phyloP scores from a whole-genome alignment of 306 rosid species.

The Vachellia pachyceras region DNA sequence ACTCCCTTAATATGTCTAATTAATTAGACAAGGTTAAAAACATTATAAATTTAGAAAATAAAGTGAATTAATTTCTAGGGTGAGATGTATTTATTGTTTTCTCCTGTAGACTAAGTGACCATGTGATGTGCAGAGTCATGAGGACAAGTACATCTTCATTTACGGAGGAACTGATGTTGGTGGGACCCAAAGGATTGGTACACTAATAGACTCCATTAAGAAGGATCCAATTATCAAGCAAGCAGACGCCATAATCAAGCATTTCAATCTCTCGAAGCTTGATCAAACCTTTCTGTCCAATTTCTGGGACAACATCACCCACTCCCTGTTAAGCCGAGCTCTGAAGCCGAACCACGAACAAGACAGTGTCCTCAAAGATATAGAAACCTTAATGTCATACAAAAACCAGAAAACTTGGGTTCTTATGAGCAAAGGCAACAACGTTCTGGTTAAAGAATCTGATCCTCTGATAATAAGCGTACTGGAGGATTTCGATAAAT shows the following conservation, averaged over 20 bases:
- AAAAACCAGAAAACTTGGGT: not conserved
- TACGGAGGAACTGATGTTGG: conserved; percentile 39
- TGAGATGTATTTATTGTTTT: too few relatives aligned
- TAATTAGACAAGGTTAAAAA: too few relatives aligned
- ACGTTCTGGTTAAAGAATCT: not conserved
- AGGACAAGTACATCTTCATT: conserved; percentile 43
- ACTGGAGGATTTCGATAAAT: not conserved
- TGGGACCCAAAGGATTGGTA: not conserved
- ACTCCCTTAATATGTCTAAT: too few relatives aligned
- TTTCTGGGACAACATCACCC: not conserved
- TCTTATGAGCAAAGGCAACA: too few relatives aligned
- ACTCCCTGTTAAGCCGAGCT: not conserved
- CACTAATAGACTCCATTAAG: not conserved
- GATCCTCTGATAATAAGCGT: not conserved
- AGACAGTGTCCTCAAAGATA: not conserved
- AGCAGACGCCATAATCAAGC: conserved; percentile 32
- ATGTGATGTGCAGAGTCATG: conserved; percentile 29
- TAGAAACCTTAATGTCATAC: not conserved
- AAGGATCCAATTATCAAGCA: conserved; percentile 39
- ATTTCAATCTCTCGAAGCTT: not conserved
- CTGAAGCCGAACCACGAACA: not conserved
- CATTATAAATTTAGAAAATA: too few relatives aligned
- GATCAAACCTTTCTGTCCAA: not conserved
- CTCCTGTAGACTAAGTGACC: too few relatives aligned
- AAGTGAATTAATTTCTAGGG: too few relatives aligned